Base-by-base conservation (phyloP, 2,329 filamentous ascomycete genomes). In the Microcyclospora pomicola region DNA sequence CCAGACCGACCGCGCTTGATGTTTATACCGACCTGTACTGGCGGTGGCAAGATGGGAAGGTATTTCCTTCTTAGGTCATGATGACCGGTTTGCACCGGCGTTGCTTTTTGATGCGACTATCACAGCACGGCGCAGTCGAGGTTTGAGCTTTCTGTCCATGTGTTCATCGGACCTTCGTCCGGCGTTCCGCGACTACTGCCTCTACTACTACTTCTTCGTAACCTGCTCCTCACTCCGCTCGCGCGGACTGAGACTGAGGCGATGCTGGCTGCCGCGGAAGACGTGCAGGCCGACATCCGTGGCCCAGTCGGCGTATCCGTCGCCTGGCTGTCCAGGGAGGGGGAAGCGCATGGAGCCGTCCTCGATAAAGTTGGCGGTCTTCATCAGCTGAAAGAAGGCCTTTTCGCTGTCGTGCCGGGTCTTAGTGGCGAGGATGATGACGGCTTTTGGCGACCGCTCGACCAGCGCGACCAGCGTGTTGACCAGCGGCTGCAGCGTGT, bases 391-490 rank as follows among this genome's bases (percentile, higher is more conserved):
- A 52, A 81, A 82, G 57, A 83, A 82, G 2, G 74, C 59, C 6
- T 66, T 62, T 53, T 84, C 79, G 45, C 73, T 78, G 3, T 72
- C 67, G 55, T 83, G 79, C 27, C 79, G 66, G 41, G 72, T 68
- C 56, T 84, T 84, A 59, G 79, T 72, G 2, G 76, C 73, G 16
- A 83, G 63, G 12, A 77, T 57, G 15, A 78, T 56, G 16, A 71
- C 49, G 0, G 67, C 64, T 41, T 63, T 54, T 2, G 72, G 69
- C 5, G 68, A 73, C 24, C 53, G 53, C 13, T 56, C 51, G 31
- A 67, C 57, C 35, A 80, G 56, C 9, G 57, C 60, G 15, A 52
- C 48, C 9, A 83, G 59, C 1, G 75, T 77, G 19, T 60, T 59
- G 6, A 82, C 76, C 29, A 83, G 61, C 15, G 73, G 67, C 2